Percentiles rank a stretch among this genome's conserved stretches.
phyloP scores from a whole-genome alignment of 2,329 filamentous ascomycete genomes.

The Trichoderma atroviride region DNA sequence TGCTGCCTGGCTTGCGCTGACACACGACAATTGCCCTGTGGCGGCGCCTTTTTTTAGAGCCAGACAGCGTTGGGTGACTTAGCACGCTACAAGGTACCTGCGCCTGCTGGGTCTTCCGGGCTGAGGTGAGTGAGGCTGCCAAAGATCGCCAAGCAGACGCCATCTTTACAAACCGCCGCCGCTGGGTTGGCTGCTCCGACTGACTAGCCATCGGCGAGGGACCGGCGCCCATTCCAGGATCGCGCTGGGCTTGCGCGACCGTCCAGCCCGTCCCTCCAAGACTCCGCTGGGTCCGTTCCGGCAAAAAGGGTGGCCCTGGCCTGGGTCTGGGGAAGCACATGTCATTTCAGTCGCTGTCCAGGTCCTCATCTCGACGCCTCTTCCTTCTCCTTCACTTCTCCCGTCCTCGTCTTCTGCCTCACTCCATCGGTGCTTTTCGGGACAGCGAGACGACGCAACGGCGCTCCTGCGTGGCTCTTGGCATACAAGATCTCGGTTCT shows the following conservation, averaged over 20 bases:
- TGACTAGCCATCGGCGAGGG: slow-evolving; percentile 22
- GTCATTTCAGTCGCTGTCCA: slow-evolving; percentile 9
- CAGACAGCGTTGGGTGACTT: not conserved
- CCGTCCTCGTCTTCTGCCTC: slow-evolving; percentile 27
- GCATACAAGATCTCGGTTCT: slow-evolving; percentile 8
- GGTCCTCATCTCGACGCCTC: slow-evolving; percentile 10
- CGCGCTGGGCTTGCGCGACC: slow-evolving; percentile 7
- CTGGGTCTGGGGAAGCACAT: slow-evolving; percentile 29
- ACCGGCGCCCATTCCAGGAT: slow-evolving; percentile 20
- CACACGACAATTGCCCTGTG: not conserved
- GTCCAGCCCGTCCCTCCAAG: slow-evolving; percentile 12
- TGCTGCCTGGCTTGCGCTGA: not conserved
- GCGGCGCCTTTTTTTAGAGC: slow-evolving; percentile 8
- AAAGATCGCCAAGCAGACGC: slow-evolving; percentile 24
- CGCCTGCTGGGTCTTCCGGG: not conserved
- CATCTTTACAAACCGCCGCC: slow-evolving; percentile 20
- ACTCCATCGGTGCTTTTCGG: slow-evolving; percentile 22
- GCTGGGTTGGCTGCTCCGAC: slow-evolving; percentile 7
- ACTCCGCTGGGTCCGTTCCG: slow-evolving; percentile 25
- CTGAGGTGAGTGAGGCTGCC: slow-evolving; percentile 3
- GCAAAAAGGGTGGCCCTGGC: slow-evolving; percentile 26
- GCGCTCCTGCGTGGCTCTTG: not conserved
- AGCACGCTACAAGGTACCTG: not conserved
- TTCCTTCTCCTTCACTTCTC: slow-evolving; percentile 13
- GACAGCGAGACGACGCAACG: not conserved